phyloP scores from a whole-genome alignment of 257 asterid genomes.

The Catharanthus roseus region DNA sequence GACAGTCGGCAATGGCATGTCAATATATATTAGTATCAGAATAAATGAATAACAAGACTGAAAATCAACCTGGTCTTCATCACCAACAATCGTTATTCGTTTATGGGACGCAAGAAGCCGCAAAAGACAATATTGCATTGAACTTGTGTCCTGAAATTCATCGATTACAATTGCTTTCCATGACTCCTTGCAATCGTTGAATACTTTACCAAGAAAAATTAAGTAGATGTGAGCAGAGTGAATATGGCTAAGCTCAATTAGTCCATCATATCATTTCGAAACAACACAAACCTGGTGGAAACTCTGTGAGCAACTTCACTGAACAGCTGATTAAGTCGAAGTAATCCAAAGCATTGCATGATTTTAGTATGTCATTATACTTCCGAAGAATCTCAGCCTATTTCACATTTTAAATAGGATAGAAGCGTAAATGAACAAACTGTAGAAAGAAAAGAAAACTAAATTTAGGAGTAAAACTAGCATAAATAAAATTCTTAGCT shows the following conservation, averaged over 20 bases:
- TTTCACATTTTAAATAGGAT: slow-evolving; percentile 23
- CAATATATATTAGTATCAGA: background rate
- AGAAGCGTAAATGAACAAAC: slow-evolving; percentile 16
- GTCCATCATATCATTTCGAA: slow-evolving; percentile 10
- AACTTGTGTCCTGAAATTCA: slow-evolving; percentile 98
- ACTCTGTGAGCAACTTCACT: slow-evolving; percentile 70
- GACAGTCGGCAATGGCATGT: background rate
- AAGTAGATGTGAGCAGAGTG: slow-evolving; percentile 20
- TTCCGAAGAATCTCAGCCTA: slow-evolving; percentile 81
- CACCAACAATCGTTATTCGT: slow-evolving; percentile 87
- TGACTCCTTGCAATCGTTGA: slow-evolving; percentile 63
- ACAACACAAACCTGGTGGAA: slow-evolving; percentile 74
- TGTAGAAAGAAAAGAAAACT: background rate
- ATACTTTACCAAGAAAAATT: slow-evolving; percentile 38
- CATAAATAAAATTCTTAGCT: background rate
- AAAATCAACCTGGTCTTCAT: slow-evolving; percentile 86
- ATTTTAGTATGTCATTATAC: slow-evolving; percentile 63
- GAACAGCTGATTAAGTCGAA: slow-evolving; percentile 87
- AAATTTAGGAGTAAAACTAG: background rate
- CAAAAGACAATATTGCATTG: slow-evolving; percentile 75
- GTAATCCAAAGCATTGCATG: slow-evolving; percentile 95
- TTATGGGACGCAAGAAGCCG: slow-evolving; percentile 71
- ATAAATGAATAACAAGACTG: slow-evolving; percentile 12
- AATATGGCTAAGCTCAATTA: slow-evolving; percentile 9
- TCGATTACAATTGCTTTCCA: slow-evolving; percentile 87